phyloP scores from a whole-genome alignment of 306 rosid species.

The Cucurbita moschata region DNA sequence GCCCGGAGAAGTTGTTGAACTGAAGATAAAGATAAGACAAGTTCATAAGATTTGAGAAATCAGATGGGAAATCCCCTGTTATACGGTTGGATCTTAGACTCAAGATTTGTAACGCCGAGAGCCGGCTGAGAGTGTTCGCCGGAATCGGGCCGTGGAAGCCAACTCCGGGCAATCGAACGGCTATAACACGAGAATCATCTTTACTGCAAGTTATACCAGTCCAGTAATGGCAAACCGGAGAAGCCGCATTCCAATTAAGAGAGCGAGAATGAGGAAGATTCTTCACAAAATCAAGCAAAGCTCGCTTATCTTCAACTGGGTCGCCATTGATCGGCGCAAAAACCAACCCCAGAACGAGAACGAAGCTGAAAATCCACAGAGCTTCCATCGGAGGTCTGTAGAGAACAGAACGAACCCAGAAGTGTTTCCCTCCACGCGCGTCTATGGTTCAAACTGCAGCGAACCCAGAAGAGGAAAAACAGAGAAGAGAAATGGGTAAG shows the following conservation, averaged over 20 bases:
- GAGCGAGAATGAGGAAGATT: constrained; percentile 46
- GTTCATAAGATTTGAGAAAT: constrained; percentile 42
- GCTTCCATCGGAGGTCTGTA: constrained; percentile 27
- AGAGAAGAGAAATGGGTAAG: not conserved
- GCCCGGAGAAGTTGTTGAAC: constrained; percentile 59
- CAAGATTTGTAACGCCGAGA: constrained; percentile 39
- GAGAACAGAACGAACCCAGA: constrained; percentile 24
- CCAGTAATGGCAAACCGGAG: constrained; percentile 51
- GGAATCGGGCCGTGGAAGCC: constrained; percentile 77
- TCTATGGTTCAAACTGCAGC: constrained; percentile 10
- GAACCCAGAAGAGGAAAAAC: constrained; percentile 18
- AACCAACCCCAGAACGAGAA: constrained; percentile 28
- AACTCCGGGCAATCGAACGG: constrained; percentile 53
- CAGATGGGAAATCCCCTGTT: constrained; percentile 50
- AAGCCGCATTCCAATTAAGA: constrained; percentile 49
- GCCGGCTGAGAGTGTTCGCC: constrained; percentile 43
- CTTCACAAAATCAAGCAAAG: constrained; percentile 45
- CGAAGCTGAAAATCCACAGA: constrained; percentile 15
- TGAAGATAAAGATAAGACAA: constrained; percentile 65
- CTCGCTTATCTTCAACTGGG: constrained; percentile 55
- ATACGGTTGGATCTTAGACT: constrained; percentile 72
- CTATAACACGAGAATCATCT: constrained; percentile 34
- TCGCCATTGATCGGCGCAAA: constrained; percentile 37
- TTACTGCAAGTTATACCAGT: constrained; percentile 56
- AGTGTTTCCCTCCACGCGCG: constrained; percentile 13